Conservation (phyloP, 176 grass and related monocot genomes). For the Poa annua region DNA sequence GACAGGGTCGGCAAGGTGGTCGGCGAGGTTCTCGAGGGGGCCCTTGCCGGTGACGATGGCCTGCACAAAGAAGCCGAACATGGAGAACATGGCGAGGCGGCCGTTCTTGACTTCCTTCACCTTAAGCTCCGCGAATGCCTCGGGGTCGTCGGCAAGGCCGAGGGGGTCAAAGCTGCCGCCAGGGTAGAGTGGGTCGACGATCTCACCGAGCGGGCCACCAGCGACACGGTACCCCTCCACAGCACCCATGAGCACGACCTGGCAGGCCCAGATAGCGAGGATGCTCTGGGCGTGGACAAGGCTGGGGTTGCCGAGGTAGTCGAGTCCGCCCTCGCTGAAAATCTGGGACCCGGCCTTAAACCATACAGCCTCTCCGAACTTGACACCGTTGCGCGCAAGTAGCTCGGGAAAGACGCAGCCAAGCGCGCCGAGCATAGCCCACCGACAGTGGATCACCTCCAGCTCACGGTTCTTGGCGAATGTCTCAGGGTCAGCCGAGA, state of each 20-base stretch:
- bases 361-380: slow-evolving; percentile 91
- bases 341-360: slow-evolving; percentile 90
- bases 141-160: slow-evolving; percentile 77
- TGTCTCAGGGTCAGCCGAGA: slow-evolving; percentile 79
- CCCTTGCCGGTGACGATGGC: slow-evolving; percentile 92
- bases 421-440: slow-evolving; percentile 89
- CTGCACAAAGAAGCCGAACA: slow-evolving; percentile 64
- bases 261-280: slow-evolving; percentile 77
- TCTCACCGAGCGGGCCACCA: slow-evolving; percentile 81
- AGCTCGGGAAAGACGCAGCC: slow-evolving; percentile 91
- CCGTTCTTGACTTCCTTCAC: not conserved
- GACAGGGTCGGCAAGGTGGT: slow-evolving; percentile 85
- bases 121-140: slow-evolving; percentile 42
- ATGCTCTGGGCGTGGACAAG: slow-evolving; percentile 90
- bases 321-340: slow-evolving; percentile 82
- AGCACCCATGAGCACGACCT: slow-evolving; percentile 79
- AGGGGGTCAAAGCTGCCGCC: slow-evolving; percentile 84
- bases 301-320: slow-evolving; percentile 90
- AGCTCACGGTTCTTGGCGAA: slow-evolving; percentile 94
- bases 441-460: slow-evolving; percentile 83
- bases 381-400: slow-evolving; percentile 79
- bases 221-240: slow-evolving; percentile 87
- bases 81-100: too few relatives aligned
- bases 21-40: slow-evolving; percentile 79
- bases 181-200: slow-evolving; percentile 79